Base-by-base conservation (phyloP, 768 basidiomycete species). In the Mycena galopus region DNA sequence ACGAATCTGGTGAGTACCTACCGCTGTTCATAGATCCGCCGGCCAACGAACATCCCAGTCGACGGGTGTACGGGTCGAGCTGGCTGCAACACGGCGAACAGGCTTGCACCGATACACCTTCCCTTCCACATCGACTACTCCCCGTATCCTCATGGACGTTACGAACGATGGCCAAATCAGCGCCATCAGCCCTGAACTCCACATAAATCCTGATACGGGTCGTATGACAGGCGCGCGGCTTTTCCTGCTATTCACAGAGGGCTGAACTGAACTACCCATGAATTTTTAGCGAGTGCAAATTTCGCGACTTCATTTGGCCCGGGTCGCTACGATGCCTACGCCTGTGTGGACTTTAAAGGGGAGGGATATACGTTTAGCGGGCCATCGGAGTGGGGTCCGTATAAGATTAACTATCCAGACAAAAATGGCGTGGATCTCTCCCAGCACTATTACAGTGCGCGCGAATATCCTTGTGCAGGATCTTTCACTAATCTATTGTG, bases 51-150 rank as follows among this genome's bases (percentile, higher is more conserved):
- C 55, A 42, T 42, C 19, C 1, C 64, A 90, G 88, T 88, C 89
- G 1, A 90, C 86, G 29, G 84, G 82, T 12, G 86, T 91, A 29
- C 88, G 86, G 11, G 90, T 89, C 10, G 89, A 91, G 68, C 81
- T 92, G 0, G 90, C 91, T 3, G 83, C 90, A 8, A 91, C 90
- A 4, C 85, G 89, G 5, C 84, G 90, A 44, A 86, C 90, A 2
- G 90, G 89, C 10, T 77, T 92, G 9, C 91, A 92, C 75, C 85
- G 90, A 63, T 89, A 88, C 67, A 89, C 88, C 1, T 89, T 89
- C 76, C 88, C 88, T 0, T 74, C 86, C 4, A 84, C 82, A 33
- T 87, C 88, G 6, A 78, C 78, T 2, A 74, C 82, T 29, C 91
- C 91, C 2, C 86, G 90, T 4, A 86, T 92, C 29, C 79, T 88